Conservation (phyloP, 2,329 filamentous ascomycete species). For the Sarocladium strictum region DNA sequence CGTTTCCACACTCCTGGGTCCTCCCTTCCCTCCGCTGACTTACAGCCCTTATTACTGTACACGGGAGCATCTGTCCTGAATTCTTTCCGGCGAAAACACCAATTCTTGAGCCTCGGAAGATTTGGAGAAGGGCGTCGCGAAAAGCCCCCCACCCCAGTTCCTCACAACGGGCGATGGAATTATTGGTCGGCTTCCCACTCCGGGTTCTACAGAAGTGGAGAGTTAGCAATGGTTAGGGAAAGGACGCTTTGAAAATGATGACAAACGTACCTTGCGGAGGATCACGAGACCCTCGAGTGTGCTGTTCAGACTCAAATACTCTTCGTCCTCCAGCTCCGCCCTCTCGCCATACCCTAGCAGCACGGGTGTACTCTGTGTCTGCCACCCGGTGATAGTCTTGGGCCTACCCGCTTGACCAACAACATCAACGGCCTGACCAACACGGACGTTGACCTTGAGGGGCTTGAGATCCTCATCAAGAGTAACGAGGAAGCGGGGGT, state of each 20-base stretch:
- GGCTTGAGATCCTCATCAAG: constrained; percentile 93
- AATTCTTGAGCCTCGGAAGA: no score
- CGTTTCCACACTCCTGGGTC: neutral
- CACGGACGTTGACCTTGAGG: constrained; percentile 89
- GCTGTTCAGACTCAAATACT: constrained; percentile 88
- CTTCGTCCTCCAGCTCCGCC: constrained; percentile 94
- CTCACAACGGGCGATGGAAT: neutral
- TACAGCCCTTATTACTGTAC: constrained; percentile 2
- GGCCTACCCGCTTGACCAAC: constrained; percentile 94
- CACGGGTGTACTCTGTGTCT: constrained; percentile 98
- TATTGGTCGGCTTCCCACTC: constrained; percentile 35
- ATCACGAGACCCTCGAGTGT: constrained; percentile 94
- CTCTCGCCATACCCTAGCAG: constrained; percentile 90
- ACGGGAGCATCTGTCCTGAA: neutral
- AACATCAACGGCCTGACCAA: constrained; percentile 96
- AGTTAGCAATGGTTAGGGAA: constrained; percentile 13
- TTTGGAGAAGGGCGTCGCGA: neutral
- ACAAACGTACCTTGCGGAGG: constrained; percentile 72
- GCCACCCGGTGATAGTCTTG: constrained; percentile 99
- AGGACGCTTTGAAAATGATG: neutral
- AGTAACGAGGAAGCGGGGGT: constrained; percentile 92
- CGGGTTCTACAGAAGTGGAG: constrained; percentile 25
- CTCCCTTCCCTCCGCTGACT: neutral
- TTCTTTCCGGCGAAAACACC: no score
- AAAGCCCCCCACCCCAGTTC: neutral